A percentile compares a stretch with the other conserved stretches of the same genome.
These are phyloP conservation scores for Ganoderma boninense DNA, from an alignment of 1,284 basidiomycete genomes.

Conservation along the genomic window DNA sequence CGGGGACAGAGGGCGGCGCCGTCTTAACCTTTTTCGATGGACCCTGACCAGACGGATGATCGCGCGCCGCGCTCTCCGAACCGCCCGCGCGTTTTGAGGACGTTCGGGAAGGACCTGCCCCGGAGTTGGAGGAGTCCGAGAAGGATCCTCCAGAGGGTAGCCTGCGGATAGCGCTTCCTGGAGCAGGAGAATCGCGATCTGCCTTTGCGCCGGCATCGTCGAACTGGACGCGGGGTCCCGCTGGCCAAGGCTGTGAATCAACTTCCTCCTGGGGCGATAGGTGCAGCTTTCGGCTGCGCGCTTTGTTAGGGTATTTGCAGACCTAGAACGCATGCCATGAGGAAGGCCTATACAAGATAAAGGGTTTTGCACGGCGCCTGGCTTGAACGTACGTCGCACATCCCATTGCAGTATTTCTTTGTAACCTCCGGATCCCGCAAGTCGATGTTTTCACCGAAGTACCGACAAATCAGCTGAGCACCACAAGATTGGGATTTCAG, in stretches of 20 bases:
- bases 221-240: conserved; percentile 34
- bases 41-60: background rate
- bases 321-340: conserved; percentile 52
- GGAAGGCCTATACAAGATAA: background rate
- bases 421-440: conserved; percentile 53
- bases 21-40: conserved; percentile 26
- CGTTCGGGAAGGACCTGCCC: background rate
- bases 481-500: background rate
- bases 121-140: background rate
- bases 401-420: conserved; percentile 72
- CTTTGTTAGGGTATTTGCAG: conserved; percentile 79
- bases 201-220: conserved; percentile 41
- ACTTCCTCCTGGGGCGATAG: conserved; percentile 60
- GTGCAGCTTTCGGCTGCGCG: conserved; percentile 52
- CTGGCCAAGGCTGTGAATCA: conserved; percentile 39
- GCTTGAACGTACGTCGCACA: conserved; percentile 80
- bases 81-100: conserved; percentile 12
- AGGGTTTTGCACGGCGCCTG: background rate
- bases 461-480: conserved; percentile 76
- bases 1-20: conserved; percentile 6
- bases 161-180: background rate
- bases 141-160: background rate
- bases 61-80: background rate
- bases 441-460: conserved; percentile 83
- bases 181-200: background rate